Evolutionary conservation across 1,284 basidiomycete genomes (phyloP).

Genomic region (Mycena sp.): DNA sequence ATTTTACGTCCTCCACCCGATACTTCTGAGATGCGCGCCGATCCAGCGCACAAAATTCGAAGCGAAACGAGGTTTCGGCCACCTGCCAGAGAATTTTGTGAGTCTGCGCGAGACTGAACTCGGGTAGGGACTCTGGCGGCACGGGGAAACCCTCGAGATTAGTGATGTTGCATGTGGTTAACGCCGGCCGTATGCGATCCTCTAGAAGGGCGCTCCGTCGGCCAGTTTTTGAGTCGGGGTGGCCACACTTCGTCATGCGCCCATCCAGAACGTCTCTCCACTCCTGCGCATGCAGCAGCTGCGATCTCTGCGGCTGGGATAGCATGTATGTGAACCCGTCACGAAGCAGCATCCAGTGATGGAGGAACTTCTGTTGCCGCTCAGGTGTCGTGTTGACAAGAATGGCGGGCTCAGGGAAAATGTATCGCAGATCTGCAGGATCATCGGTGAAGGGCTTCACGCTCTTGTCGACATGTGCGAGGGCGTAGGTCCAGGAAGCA

Average conservation of each 20-base stretch:
- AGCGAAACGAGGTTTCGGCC: not conserved
- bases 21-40: not conserved
- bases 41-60: not conserved
- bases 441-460: not conserved
- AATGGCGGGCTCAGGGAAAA: not conserved
- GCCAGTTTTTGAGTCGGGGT: not conserved
- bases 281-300: not conserved
- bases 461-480: not conserved
- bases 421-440: not conserved
- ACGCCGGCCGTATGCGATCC: not conserved
- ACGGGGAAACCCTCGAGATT: slow-evolving; percentile 7
- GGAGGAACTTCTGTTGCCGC: not conserved
- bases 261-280: not conserved
- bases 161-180: not conserved
- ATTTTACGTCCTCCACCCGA: not conserved
- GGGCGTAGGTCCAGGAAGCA: not conserved
- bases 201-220: not conserved
- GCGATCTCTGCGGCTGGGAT: not conserved
- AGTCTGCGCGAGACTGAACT: not conserved
- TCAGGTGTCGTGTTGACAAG: not conserved
- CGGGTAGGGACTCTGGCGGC: no score
- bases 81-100: slow-evolving; percentile 1
- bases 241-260: not conserved
- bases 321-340: not conserved
- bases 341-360: not conserved